Evolutionary conservation across 179 eudicot genomes (phyloP), one percentile per base, ranked within the genome.

Genomic region (Silene coronaria): DNA sequence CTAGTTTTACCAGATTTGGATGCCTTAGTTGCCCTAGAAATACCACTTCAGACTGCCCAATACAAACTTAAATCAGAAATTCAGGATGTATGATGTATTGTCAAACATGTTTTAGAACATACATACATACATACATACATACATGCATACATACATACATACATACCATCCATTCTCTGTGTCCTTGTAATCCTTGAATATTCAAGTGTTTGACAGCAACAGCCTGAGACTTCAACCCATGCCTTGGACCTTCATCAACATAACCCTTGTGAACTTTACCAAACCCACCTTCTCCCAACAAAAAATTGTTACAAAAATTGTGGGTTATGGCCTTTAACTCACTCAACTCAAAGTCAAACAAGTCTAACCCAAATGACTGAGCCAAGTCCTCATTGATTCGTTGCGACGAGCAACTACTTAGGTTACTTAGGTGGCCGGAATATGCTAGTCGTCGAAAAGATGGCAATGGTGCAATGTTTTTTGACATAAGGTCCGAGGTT

Each of bases 341-440:
- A 22, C 19, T 57, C 73, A 89, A 32, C 67, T 94, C 89, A 58
- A 94, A 94, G 72, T 92, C 97, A 34, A 75, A 78, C 82, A 94
- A 78, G 46, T 92, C 98, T 0, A 87, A 74, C 19, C 96, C 96
- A 13, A 94, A 94, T 7, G 96, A 77, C 72, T 86, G 89, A 0
- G 92, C 92, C 59, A 93, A 79, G 68, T 93, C 98, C 71, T 93
- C 98, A 30, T 80, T 87, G 21, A 92, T 87, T 17, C 96, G 86
- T 32, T 84, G 82, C 2, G 98, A 94, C 11, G 96, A 89, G 23
- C 93, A 90, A 8, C 86, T 84, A 55, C 97, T 93, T 0, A 91
- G 82, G 66, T 87, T 89, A 62, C 86, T 83, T 5, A 83, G 76
- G 76, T 84, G 87, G 8, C 84, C 87, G 0, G 97, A 91, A 76